Evolutionary conservation across 2,329 filamentous ascomycete genomes (phyloP), one percentile per base, ranked within the genome.

Genomic region (Fusarium caatingaense): DNA sequence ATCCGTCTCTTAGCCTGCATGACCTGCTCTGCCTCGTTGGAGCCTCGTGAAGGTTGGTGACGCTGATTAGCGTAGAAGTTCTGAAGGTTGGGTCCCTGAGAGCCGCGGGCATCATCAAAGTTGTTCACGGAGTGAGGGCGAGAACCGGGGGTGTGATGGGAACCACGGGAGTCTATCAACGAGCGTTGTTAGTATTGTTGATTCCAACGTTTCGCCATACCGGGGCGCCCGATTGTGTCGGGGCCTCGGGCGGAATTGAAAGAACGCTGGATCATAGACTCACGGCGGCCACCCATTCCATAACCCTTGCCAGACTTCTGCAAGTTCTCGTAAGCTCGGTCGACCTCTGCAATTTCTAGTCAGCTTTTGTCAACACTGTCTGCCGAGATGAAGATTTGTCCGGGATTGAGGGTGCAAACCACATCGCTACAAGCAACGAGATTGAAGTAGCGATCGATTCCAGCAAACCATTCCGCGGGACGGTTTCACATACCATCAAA

Each of bases 1-100:
- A 98, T 97, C 87, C 95, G 92, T 86, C 96, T 93, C 89, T 98
- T 98, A 78, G 94, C 94, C 89, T 98, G 96, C 88, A 97, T 93
- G 90, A 98, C 93, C 85, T 98, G 94, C 85, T 98, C 96, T 82
- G 94, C 93, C 85, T 98, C 96, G 86, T 88, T 91, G 78, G 88
- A 89, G 88, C 94, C 83, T 87, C 93, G 84, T 86, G 93, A 85
- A 86, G 88, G 89, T 83, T 95, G 93, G 83, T 97, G 96, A 79
- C 95, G 92, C 84, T 98, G 96, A 76, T 90, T 90, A 78, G 94
- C 93, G 83, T 98, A 98, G 82, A 95, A 98, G 80, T 92, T 95
- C 82, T 98, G 95, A 64, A 96, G 87, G 80, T 96, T 81, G 72
- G 92, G 89, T 78, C 92, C 91, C 69, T 92, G 88, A 66, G 92